Base-by-base conservation (phyloP, 352 stramenopile species). In the Globisporangium cederbergense region DNA sequence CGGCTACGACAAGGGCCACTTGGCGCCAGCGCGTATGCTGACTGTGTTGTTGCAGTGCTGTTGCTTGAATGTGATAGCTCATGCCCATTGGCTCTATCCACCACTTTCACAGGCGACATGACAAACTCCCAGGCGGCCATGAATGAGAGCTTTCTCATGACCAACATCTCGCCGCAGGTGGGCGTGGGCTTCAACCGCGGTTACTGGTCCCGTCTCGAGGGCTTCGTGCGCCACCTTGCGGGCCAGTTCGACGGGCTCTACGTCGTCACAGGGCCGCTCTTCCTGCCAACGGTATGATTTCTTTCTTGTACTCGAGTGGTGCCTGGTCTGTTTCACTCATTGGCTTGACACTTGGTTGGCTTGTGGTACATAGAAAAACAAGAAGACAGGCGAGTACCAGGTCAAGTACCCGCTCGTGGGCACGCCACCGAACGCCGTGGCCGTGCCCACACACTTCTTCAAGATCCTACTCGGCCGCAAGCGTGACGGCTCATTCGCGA, bases 401-500 rank as follows among this genome's bases (percentile, higher is more conserved):
- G 81, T 93, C 14, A 77, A 76, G 43, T 95, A 95, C 53, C 72
- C 81, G 22, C 71, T 96, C 18, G 65, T 98, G 14, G 94, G 94
- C n/a, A 79, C 78, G 30, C 89, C 91, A 22, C 90, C 91, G 4
- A 86, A 95, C 57, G 76, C 91, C 5, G 72, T 98, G 38, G 75
- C 88, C 11, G 94, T 99, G 47, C 96, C 96, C 13, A 98, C 96
- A 55, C 96, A 99, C 70, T 98, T 99, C 68, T 99, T 98, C 78
- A 99, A 99, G 71, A 83, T 98, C 36, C 71, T 99, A 8, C 75
- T 97, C 1, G 89, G 83, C 4, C 72, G 72, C 58, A 81, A 77
- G 47, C 66, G 58, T 22, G 69, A 71, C 22, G 80, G 87, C 42
- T 65, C 68, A 59, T 85, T 95, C 60, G 88, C 96, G 63, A 91